phyloP scores from a whole-genome alignment of 495 filamentous ascomycete genomes.

The Stereocaulon alpinum region DNA sequence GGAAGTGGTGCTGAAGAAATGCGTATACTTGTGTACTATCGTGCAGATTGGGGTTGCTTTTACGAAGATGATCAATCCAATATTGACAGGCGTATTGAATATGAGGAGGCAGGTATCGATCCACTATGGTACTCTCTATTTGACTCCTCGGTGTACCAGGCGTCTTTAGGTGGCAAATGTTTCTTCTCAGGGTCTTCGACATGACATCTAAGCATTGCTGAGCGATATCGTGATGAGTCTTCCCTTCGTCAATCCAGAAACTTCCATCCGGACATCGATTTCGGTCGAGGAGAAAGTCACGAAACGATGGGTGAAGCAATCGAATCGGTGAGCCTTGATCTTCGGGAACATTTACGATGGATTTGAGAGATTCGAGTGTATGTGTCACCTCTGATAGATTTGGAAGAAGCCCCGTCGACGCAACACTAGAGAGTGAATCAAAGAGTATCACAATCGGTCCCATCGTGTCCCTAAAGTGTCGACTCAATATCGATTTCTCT shows the following conservation, averaged over 20 bases:
- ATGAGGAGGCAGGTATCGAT: slow-evolving; percentile 20
- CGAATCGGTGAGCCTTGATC: slow-evolving; percentile 25
- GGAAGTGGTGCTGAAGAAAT: slow-evolving; percentile 19
- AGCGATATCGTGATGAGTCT: slow-evolving; percentile 28
- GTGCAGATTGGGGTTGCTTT: slow-evolving; percentile 5
- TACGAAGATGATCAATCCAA: slow-evolving; percentile 26
- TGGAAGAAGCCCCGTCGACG: slow-evolving; percentile 6
- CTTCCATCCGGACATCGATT: slow-evolving; percentile 22
- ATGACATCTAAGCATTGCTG: slow-evolving; percentile 30
- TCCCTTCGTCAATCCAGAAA: slow-evolving; percentile 34
- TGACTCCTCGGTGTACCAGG: slow-evolving; percentile 24
- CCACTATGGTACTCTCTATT: slow-evolving; percentile 17
- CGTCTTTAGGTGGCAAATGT: slow-evolving; percentile 31
- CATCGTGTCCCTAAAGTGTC: slow-evolving; percentile 9
- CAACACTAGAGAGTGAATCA: slow-evolving; percentile 5
- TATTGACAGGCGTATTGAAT: slow-evolving; percentile 28
- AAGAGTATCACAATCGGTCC: slow-evolving; percentile 13
- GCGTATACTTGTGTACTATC: slow-evolving; percentile 17
- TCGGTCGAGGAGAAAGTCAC: slow-evolving; percentile 39
- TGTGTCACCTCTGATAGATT: not conserved
- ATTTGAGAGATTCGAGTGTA: slow-evolving; percentile 5
- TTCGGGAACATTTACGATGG: slow-evolving; percentile 16
- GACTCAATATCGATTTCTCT: slow-evolving; percentile 1
- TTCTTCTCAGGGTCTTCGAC: slow-evolving; percentile 25
- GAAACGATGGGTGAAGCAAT: slow-evolving; percentile 42